Evolutionary conservation across 2,329 filamentous ascomycete genomes (phyloP).

Genomic region (Colletotrichum theobromicola): DNA sequence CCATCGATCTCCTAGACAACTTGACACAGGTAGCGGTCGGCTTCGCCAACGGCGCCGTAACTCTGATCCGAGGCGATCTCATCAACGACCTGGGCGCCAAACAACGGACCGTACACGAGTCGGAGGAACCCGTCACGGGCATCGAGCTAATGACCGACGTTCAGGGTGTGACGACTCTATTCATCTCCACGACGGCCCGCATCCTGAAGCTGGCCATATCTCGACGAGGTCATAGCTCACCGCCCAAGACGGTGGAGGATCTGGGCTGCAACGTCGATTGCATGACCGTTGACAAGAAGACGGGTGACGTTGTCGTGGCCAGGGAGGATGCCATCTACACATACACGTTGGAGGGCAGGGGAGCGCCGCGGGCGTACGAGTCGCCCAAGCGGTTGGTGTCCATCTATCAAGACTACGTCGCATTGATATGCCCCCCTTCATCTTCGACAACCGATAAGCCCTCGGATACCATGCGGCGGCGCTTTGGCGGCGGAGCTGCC

Average conservation of each 20-base stretch:
- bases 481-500: conserved; percentile 71
- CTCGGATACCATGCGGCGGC: conserved; percentile 68
- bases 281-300: conserved; percentile 84
- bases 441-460: conserved; percentile 54
- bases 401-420: conserved; percentile 85
- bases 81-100: conserved; percentile 94
- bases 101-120: conserved; percentile 94
- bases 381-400: conserved; percentile 83
- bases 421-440: conserved; percentile 78
- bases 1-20: conserved; percentile 86
- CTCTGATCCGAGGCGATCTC: conserved; percentile 89
- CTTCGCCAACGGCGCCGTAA: conserved; percentile 94
- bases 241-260: conserved; percentile 88
- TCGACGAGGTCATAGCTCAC: conserved; percentile 86
- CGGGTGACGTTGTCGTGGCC: conserved; percentile 88
- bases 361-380: conserved; percentile 89
- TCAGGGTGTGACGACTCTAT: conserved; percentile 72
- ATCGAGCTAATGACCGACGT: conserved; percentile 74
- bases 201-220: conserved; percentile 88
- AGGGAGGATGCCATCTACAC: conserved; percentile 96
- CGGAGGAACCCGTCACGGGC: conserved; percentile 93
- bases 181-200: conserved; percentile 88
- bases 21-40: conserved; percentile 92
- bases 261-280: conserved; percentile 91
- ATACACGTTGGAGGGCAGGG: conserved; percentile 84